phyloP scores from a whole-genome alignment of 192 early-diverging fungal species.

The Coemansia sp. region DNA sequence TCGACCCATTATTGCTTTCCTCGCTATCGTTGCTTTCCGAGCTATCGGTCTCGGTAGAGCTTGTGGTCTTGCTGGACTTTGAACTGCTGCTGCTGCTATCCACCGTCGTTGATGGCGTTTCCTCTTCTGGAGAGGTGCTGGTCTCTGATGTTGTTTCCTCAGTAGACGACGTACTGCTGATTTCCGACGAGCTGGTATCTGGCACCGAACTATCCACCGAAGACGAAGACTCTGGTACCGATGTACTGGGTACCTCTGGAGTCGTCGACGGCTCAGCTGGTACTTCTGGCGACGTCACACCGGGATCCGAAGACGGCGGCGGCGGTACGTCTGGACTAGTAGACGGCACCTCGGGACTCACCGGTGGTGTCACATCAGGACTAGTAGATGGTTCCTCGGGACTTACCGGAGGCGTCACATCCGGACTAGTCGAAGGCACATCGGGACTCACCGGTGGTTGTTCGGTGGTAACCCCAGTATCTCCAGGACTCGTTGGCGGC shows the following conservation, averaged over 20 bases:
- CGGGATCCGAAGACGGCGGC: slow-evolving; percentile 4
- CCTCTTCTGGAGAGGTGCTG: too few relatives aligned
- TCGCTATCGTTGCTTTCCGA: not conserved
- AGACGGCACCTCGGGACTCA: too few relatives aligned
- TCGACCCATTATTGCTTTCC: not conserved
- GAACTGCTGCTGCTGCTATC: not conserved
- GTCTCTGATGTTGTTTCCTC: too few relatives aligned
- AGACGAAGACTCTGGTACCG: not conserved
- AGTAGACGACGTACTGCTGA: too few relatives aligned
- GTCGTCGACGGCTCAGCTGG: not conserved
- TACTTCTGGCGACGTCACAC: not conserved
- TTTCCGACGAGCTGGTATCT: not conserved
- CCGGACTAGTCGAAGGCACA: not conserved
- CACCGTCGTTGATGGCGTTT: too few relatives aligned
- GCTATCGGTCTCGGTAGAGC: not conserved
- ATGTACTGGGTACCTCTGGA: not conserved
- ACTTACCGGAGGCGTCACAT: not conserved
- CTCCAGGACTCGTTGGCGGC: not conserved
- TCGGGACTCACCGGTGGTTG: not conserved
- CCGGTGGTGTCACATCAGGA: not conserved
- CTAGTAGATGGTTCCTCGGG: not conserved
- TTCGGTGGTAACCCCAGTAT: not conserved
- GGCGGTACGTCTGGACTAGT: not conserved
- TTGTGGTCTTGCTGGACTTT: not conserved
- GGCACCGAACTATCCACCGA: not conserved